phyloP scores from a whole-genome alignment of 2,329 filamentous ascomycete genomes.

The Colletotrichum gloeosporioides region DNA sequence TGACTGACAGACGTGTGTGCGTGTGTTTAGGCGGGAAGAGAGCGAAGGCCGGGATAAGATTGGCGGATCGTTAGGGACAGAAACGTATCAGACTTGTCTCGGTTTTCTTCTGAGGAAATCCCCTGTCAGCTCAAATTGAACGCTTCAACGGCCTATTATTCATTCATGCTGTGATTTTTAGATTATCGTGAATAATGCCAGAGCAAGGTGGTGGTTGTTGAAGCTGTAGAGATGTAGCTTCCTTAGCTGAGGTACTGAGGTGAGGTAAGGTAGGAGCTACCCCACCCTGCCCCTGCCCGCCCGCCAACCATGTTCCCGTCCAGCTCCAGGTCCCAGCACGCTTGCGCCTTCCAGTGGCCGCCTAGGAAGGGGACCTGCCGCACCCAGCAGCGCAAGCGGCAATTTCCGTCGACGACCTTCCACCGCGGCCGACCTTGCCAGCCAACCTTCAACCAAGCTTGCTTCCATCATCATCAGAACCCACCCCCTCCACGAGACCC shows the following conservation, averaged over 20 bases:
- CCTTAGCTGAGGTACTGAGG: not conserved
- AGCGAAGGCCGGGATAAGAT: not conserved
- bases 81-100: not conserved
- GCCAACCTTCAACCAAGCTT: not conserved
- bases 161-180: not conserved
- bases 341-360: conserved; percentile 1
- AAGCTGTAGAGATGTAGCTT: not conserved
- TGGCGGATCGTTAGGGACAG: not conserved
- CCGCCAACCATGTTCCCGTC: not conserved
- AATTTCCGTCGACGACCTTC: conserved; percentile 18
- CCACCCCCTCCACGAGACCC: not conserved
- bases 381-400: not conserved
- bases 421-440: not conserved
- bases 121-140: not conserved
- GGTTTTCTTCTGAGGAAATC: not conserved
- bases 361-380: not conserved
- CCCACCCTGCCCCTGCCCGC: not conserved
- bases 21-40: not conserved
- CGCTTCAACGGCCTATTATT: not conserved
- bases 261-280: not conserved
- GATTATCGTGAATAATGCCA: not conserved
- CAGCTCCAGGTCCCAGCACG: not conserved
- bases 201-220: not conserved
- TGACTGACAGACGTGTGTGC: not conserved
- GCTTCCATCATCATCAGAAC: not conserved